Base-by-base conservation (phyloP, 2,329 filamentous ascomycete genomes). In the Pseudogymnoascus destructans region DNA sequence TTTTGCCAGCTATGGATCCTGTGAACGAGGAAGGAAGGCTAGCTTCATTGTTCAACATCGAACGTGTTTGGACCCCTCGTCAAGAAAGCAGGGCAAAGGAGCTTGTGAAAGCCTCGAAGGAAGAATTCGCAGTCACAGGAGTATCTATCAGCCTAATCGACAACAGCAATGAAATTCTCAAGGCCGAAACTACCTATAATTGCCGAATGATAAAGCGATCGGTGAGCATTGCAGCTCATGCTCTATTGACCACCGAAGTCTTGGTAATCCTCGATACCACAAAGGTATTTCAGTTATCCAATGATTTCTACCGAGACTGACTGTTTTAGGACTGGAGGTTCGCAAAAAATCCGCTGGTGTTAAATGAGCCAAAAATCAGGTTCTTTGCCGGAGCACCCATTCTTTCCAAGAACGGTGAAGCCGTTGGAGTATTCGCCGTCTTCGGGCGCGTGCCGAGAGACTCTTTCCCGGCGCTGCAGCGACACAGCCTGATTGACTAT, bases 311-410 rank as follows among this genome's bases (percentile, higher is more conserved):
- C 49, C 15, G 10, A 57, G 4, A 23, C 35, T 36, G 17, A 36
- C 32, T 25, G 4, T 36, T 55, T 35, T 55, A 71, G 69, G 71
- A 72, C 57, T 73, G 70, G 70, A 66, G 70, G 38, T 70, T 73
- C 42, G 58, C 59, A 30, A 61, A 61, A 8, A 69, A 70, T 35
- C 70, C 69, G 1, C 64, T 70, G 3, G 67, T 71, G 1, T 59
- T 56, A 17, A 60, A 57, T 4, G 56, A 57, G 5, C 64, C 68
- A 17, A 59, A 65, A 4, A 68, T 72, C 40, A 65, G 68, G 3
- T 73, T 72, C 58, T 71, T 70, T 40, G 70, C 68, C n/a, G 71
- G 67, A 9, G 68, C 68, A 21, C 71, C 70, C 6, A 62, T 73
- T 33, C 59, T 70, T 11, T 66, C 66, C 27, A 54, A 63, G 17